A percentile compares a stretch with the other conserved stretches of the same genome.
Conservation (phyloP, 2,329 filamentous ascomycete genomes). For the Lasiodiplodia theobromae region DNA sequence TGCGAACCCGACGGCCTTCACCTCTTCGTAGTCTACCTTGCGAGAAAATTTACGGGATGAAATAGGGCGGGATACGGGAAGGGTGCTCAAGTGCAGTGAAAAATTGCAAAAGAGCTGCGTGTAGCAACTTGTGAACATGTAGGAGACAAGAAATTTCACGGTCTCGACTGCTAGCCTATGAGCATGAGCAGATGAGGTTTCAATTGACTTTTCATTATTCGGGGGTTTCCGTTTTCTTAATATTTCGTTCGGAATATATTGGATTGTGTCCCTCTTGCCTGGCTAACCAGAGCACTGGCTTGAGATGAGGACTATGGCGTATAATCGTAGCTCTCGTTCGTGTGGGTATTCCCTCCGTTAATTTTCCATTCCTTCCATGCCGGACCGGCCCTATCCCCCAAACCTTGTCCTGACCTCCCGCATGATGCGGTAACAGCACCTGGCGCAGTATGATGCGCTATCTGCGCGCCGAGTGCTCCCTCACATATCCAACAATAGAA, state of each 20-base stretch:
- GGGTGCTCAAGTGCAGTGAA: neutral
- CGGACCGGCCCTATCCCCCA: neutral
- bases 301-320: neutral
- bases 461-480: conserved; percentile 16
- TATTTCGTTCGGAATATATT: neutral
- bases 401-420: neutral
- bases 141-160: neutral
- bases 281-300: conserved; percentile 16
- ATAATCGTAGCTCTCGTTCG: conserved; percentile 9
- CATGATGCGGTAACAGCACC: neutral
- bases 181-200: neutral
- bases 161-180: neutral
- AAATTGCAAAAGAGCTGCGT: neutral
- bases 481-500: conserved; percentile 13
- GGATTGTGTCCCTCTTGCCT: conserved; percentile 9
- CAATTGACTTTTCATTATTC: neutral
- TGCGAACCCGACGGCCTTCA: neutral
- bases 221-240: neutral
- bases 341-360: conserved; percentile 19
- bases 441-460: conserved; percentile 7
- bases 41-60: neutral
- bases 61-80: neutral
- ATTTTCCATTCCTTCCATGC: neutral
- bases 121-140: neutral
- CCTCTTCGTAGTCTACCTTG: neutral